A percentile compares a stretch with the other conserved stretches of the same genome.
Evolutionary conservation across 2,329 filamentous ascomycete genomes (phyloP).

Genomic region (Podosphaera xanthii): DNA sequence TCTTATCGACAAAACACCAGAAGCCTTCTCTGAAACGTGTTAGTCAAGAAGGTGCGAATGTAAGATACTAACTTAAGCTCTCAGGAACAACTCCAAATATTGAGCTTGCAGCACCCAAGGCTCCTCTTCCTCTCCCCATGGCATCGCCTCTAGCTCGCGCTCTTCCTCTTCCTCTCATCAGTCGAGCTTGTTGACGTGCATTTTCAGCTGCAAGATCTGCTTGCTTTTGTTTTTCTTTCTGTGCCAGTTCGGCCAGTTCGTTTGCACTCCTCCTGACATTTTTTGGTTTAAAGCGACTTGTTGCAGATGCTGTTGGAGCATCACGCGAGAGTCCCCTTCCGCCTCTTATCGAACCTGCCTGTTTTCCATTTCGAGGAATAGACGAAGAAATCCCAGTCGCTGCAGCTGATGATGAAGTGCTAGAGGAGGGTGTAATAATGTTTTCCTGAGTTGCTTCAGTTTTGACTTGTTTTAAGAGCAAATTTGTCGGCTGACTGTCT

Average conservation of each 20-base stretch:
- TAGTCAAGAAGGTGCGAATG: background rate
- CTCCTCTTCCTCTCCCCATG: slow-evolving; percentile 11
- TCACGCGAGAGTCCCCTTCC: slow-evolving; percentile 5
- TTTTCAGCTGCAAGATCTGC: slow-evolving; percentile 4
- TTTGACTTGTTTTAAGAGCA: no score
- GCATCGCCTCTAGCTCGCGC: slow-evolving; percentile 15
- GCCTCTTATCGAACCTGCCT: slow-evolving; percentile 3
- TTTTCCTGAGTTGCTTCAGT: no score
- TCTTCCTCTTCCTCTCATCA: slow-evolving; percentile 8
- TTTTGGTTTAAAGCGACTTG: slow-evolving; percentile 16
- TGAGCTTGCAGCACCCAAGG: slow-evolving; percentile 5
- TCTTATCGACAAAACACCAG: background rate
- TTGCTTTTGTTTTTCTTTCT: slow-evolving; percentile 5
- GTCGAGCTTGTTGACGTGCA: slow-evolving; percentile 6
- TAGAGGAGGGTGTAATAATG: background rate
- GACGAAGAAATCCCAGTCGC: background rate
- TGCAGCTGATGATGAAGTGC: background rate
- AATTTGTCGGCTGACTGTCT: no score
- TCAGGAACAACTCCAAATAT: slow-evolving; percentile 9
- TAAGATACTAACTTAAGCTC: slow-evolving; percentile 8
- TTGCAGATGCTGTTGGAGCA: slow-evolving; percentile 2
- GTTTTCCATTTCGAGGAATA: background rate
- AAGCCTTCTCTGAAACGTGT: background rate
- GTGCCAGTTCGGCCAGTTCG: slow-evolving; percentile 10
- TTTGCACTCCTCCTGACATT: slow-evolving; percentile 10